These are phyloP conservation scores for Davidsoniella eucalypti DNA, from an alignment of 2,329 filamentous ascomycete genomes.

Conservation along the genomic window DNA sequence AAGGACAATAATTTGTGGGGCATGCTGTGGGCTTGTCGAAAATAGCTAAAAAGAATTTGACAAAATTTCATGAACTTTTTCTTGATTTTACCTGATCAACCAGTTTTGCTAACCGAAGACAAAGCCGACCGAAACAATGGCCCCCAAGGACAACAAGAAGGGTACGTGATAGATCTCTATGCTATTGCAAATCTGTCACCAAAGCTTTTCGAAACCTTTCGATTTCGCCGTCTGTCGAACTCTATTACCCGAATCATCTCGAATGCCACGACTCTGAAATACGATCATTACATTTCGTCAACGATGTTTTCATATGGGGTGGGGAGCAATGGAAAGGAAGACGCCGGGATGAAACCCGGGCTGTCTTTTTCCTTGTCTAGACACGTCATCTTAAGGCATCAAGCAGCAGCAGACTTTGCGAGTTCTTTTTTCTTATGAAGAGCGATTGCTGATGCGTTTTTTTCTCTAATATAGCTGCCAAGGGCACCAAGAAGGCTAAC, in stretches of 20 bases:
- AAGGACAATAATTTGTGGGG: background rate
- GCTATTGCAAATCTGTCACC: background rate
- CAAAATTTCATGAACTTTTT: constrained; percentile 5
- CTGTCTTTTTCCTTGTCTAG: background rate
- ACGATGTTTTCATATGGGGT: background rate
- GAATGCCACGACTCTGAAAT: constrained; percentile 13
- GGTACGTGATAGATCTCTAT: constrained; percentile 25
- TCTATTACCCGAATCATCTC: constrained; percentile 6
- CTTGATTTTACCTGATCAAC: constrained; percentile 6
- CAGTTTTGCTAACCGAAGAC: constrained; percentile 12
- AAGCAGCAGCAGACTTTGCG: constrained; percentile 63
- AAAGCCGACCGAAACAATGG: constrained; percentile 21
- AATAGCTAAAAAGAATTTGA: constrained; percentile 7
- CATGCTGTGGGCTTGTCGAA: background rate
- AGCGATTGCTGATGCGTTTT: constrained; percentile 54
- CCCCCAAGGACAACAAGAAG: constrained; percentile 29
- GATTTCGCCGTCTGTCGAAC: constrained; percentile 1
- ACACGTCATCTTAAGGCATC: constrained; percentile 26
- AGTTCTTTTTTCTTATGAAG: constrained; percentile 41
- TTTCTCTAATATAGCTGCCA: constrained; percentile 35
- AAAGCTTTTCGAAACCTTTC: background rate
- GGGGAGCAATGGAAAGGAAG: background rate
- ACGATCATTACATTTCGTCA: constrained; percentile 3
- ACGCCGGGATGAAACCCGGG: background rate
- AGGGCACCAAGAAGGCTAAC: constrained; percentile 71